These are phyloP conservation scores for Hypoxylon sp. DNA, from an alignment of 2,329 filamentous ascomycete genomes.

Conservation along the genomic window DNA sequence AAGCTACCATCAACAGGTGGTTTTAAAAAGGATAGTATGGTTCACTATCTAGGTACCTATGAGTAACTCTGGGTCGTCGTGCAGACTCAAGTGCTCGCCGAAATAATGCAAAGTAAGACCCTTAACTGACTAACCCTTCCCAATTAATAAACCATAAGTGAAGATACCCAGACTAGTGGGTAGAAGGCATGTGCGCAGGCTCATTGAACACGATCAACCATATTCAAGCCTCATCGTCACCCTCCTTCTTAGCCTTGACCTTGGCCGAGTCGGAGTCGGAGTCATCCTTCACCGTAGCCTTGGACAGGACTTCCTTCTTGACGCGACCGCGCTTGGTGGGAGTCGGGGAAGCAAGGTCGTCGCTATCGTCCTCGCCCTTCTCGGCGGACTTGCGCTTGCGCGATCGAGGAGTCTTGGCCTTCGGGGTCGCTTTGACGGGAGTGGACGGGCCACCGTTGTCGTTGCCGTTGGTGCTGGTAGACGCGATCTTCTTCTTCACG, in stretches of 20 bases:
- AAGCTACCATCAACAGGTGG: no score
- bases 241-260: background rate
- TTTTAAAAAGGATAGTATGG: no score
- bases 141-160: no score
- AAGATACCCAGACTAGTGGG: no score
- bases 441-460: conserved; percentile 4
- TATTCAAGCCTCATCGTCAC: no score
- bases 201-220: no score
- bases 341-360: conserved; percentile 1
- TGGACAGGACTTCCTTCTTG: conserved; percentile 8
- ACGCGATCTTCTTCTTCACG: conserved; percentile 22
- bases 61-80: no score
- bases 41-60: no score
- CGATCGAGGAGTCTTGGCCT: conserved; percentile 11
- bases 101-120: background rate
- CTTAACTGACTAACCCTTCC: background rate
- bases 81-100: no score
- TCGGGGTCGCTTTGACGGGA: conserved; percentile 7
- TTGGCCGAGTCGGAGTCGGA: conserved; percentile 1
- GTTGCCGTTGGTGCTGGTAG: background rate
- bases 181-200: no score
- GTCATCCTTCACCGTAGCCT: conserved; percentile 6
- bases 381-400: conserved; percentile 23
- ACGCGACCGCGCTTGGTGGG: conserved; percentile 15
- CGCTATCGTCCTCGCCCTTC: conserved; percentile 3